phyloP scores from a whole-genome alignment of 257 asterid genomes.

The Nicotiana tomentosiformis region DNA sequence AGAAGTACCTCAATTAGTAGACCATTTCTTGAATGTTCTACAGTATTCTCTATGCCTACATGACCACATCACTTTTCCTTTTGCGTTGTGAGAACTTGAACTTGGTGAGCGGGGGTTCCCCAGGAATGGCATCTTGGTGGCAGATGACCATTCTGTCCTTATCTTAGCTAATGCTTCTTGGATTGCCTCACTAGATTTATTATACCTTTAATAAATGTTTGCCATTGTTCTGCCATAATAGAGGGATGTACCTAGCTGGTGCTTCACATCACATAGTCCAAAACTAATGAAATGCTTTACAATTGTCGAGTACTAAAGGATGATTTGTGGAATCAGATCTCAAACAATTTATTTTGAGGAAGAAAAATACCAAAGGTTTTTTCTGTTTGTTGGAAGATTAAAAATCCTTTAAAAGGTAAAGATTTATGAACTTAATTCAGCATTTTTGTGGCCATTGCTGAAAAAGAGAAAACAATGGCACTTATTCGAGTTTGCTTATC shows the following conservation, averaged over 20 bases:
- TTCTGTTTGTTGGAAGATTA: not conserved
- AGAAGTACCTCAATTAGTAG: not conserved
- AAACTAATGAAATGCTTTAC: not conserved
- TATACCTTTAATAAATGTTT: not conserved
- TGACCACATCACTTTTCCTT: not conserved
- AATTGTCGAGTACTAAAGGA: not conserved
- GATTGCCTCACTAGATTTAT: not conserved
- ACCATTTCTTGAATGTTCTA: not conserved
- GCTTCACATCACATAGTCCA: not conserved
- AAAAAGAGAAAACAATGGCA: not conserved
- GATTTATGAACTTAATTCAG: not conserved
- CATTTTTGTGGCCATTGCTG: not conserved
- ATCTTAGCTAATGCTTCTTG: slow-evolving; percentile 2
- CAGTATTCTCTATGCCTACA: not conserved
- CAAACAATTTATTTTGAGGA: not conserved
- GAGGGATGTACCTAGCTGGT: not conserved
- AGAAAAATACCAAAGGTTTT: not conserved
- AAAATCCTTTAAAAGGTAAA: not conserved
- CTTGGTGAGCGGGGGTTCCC: not conserved
- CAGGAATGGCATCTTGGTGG: not conserved
- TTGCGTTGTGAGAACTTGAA: not conserved
- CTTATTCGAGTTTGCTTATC: not conserved
- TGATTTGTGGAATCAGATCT: not conserved
- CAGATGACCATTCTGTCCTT: not conserved
- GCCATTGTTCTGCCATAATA: not conserved